Percentiles rank a stretch among this genome's conserved stretches.
Evolutionary conservation across 164 flowering plant species (phyloP).

Genomic region (grape (Vitis vinifera)): ASM3070453v1 NC_081819.1:14155501-14156000

Average conservation of each 20-base stretch:
- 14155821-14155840: constrained; percentile 47
- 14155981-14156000: too few species aligned
- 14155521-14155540: too few species aligned
- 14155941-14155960: too few species aligned
- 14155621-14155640: constrained; percentile 35
- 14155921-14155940: too few species aligned
- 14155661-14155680: constrained; percentile 40
- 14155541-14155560: too few species aligned
- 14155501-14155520: background rate
- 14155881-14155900: too few species aligned
- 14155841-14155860: constrained; percentile 51
- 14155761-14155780: constrained; percentile 45
- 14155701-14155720: constrained; percentile 35
- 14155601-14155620: constrained; percentile 49
- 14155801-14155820: constrained; percentile 54
- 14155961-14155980: too few species aligned
- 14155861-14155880: constrained; percentile 43
- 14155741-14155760: too few species aligned
- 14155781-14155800: constrained; percentile 38
- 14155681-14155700: constrained; percentile 30
- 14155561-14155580: constrained; percentile 30
- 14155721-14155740: too few species aligned
- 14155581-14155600: constrained; percentile 60
- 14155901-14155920: too few species aligned
- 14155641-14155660: constrained; percentile 35